Percentiles rank a stretch among this genome's conserved stretches.
phyloP scores from a whole-genome alignment of 768 basidiomycete genomes.

The Suillus lakei region DNA sequence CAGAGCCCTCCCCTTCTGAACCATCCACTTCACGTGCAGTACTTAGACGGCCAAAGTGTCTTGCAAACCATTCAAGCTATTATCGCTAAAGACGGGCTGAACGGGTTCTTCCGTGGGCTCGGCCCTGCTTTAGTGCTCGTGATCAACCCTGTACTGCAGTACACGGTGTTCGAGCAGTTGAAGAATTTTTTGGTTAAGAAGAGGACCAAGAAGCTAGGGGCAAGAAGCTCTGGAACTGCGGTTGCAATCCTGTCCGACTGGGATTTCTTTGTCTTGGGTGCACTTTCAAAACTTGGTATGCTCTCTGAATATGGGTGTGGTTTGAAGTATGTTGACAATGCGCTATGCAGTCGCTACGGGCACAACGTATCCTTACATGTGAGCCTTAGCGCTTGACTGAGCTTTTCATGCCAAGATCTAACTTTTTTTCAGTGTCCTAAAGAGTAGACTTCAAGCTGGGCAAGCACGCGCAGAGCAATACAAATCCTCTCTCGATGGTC shows the following conservation, averaged over 20 bases:
- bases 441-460: conserved; percentile 80
- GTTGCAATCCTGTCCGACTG: conserved; percentile 70
- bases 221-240: conserved; percentile 46
- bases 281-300: conserved; percentile 86
- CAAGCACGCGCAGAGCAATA: conserved; percentile 70
- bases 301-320: background rate
- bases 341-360: conserved; percentile 49
- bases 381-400: conserved; percentile 22
- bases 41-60: conserved; percentile 58
- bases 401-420: background rate
- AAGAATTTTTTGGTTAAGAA: conserved; percentile 80
- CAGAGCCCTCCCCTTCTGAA: conserved; percentile 39
- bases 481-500: conserved; percentile 74
- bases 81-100: conserved; percentile 67
- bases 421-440: conserved; percentile 57
- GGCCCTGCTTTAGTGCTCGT: conserved; percentile 94
- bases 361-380: conserved; percentile 80
- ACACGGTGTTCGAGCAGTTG: conserved; percentile 93
- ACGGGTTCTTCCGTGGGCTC: conserved; percentile 92
- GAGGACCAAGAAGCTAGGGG: conserved; percentile 58
- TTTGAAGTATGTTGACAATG: conserved; percentile 3
- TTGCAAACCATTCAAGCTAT: conserved; percentile 75
- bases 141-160: conserved; percentile 93
- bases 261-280: conserved; percentile 96
- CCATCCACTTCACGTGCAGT: conserved; percentile 24